These are phyloP conservation scores for Schizopora paradoxa DNA, from an alignment of 1,284 basidiomycete species.

Conservation along the genomic window DNA sequence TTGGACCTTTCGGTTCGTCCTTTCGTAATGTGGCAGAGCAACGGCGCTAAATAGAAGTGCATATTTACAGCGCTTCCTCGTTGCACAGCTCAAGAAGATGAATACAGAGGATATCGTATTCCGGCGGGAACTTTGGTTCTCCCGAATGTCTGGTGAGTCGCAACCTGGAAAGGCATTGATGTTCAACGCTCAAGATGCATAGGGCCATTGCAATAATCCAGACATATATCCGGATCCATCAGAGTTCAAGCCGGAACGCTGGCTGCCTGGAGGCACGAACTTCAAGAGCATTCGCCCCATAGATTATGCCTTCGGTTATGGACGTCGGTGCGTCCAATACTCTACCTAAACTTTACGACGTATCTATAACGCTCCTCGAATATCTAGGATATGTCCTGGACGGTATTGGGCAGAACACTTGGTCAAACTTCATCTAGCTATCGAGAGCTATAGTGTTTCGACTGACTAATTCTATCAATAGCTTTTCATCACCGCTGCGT, in stretches of 20 bases:
- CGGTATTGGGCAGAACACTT: background rate
- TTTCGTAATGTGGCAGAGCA: background rate
- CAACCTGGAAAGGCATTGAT: background rate
- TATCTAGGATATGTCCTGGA: constrained; percentile 2
- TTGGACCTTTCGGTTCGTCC: background rate
- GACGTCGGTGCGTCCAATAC: constrained; percentile 21
- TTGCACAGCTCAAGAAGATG: constrained; percentile 9
- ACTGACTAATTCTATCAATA: background rate
- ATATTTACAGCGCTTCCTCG: background rate
- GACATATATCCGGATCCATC: background rate
- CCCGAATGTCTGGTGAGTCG: background rate
- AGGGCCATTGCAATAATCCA: background rate
- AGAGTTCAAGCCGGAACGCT: background rate
- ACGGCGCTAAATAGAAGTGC: background rate
- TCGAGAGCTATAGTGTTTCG: background rate
- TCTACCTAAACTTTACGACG: background rate
- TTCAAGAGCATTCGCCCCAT: background rate
- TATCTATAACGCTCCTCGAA: background rate
- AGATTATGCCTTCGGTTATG: constrained; percentile 1
- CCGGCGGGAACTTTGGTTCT: background rate
- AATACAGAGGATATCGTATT: background rate
- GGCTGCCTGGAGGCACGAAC: background rate
- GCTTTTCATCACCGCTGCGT: background rate
- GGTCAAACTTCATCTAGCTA: too few relatives aligned
- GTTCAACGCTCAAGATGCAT: background rate